A percentile compares a stretch with the other conserved stretches of the same genome.
Conservation (phyloP, 371 early-diverging fungal species). For the Apophysomyces trapeziformis region DNA sequence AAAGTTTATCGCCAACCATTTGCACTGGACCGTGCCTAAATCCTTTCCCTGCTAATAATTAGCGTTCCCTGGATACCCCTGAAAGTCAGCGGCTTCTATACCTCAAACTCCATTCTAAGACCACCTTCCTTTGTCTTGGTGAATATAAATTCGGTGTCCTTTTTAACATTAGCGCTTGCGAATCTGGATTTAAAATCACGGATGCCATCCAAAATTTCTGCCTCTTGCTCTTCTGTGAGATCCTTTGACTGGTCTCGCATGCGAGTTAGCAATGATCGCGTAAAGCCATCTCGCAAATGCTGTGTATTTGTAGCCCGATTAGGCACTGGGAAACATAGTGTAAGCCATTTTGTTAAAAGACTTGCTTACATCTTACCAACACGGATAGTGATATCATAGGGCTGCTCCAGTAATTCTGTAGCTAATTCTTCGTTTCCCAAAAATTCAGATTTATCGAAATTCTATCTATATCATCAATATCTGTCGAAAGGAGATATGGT, state of each 20-base stretch:
- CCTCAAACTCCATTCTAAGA: conserved; percentile 63
- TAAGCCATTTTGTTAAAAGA: neutral
- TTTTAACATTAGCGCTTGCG: conserved; percentile 61
- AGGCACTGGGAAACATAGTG: conserved; percentile 41
- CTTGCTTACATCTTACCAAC: conserved; percentile 31
- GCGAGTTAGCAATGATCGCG: conserved; percentile 57
- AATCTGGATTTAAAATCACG: conserved; percentile 68
- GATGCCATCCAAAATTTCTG: conserved; percentile 56
- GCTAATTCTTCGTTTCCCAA: conserved; percentile 39
- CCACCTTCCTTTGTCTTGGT: conserved; percentile 64
- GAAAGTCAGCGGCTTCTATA: conserved; percentile 19
- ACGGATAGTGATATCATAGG: conserved; percentile 50
- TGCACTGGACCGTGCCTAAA: conserved; percentile 54
- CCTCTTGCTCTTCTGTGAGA: conserved; percentile 48
- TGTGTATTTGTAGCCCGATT: conserved; percentile 66
- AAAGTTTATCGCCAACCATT: conserved; percentile 68
- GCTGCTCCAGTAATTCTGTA: conserved; percentile 40
- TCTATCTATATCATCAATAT: conserved; percentile 17
- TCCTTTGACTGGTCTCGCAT: conserved; percentile 45
- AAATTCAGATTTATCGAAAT: conserved; percentile 42
- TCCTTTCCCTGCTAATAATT: conserved; percentile 49
- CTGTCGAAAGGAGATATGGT: neutral
- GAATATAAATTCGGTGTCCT: conserved; percentile 63
- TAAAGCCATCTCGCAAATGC: conserved; percentile 76
- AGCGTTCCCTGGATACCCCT: neutral